Conservation (phyloP, 2,329 filamentous ascomycete species). For the Malbranchea cinnamomea region DNA sequence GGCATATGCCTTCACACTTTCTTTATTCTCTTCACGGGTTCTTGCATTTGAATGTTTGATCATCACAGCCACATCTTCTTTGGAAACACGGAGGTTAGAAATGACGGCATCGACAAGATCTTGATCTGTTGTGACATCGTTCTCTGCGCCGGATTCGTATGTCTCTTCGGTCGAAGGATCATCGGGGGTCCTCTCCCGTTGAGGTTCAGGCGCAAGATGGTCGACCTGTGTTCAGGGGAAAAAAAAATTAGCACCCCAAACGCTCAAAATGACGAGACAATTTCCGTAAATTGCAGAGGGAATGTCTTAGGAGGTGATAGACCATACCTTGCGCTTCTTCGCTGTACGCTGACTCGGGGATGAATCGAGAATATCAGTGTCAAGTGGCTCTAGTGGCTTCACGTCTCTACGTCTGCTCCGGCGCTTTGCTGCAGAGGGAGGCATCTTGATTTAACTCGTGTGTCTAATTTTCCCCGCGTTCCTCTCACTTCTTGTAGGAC, state of each 20-base stretch:
- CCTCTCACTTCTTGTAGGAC: not conserved
- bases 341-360: conserved; percentile 32
- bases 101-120: conserved; percentile 35
- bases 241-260: conserved; percentile 3
- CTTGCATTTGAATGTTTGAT: conserved; percentile 32
- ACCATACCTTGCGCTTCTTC: conserved; percentile 35
- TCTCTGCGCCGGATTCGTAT: conserved; percentile 27
- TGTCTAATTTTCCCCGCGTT: no score
- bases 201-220: conserved; percentile 16
- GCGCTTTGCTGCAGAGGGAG: conserved; percentile 29
- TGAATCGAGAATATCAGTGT: conserved; percentile 32
- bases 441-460: conserved; percentile 20
- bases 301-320: conserved; percentile 2
- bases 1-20: conserved; percentile 35
- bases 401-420: conserved; percentile 32
- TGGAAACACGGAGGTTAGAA: conserved; percentile 28
- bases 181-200: conserved; percentile 21
- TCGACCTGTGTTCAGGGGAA: conserved; percentile 18
- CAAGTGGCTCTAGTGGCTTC: conserved; percentile 27
- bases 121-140: conserved; percentile 27
- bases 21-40: conserved; percentile 25
- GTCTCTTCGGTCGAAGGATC: conserved; percentile 22
- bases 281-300: not conserved
- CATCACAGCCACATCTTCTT: conserved; percentile 30
- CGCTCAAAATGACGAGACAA: conserved; percentile 1